Conservation (phyloP, 2,329 filamentous ascomycete genomes). For the Hansfordia pulvinata region DNA sequence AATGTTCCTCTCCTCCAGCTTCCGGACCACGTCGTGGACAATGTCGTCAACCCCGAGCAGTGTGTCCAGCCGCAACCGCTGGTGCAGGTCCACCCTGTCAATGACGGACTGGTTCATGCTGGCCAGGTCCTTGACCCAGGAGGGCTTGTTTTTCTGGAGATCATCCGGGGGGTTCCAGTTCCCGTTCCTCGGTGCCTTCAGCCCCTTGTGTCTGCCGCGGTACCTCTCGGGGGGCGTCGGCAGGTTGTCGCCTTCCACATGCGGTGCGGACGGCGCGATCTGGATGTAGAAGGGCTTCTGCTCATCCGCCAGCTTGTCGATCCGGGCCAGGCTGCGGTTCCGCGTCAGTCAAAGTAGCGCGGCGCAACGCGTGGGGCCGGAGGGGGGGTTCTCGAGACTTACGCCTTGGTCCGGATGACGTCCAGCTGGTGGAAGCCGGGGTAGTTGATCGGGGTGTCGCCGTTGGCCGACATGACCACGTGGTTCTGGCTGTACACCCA, state of each 20-base stretch:
- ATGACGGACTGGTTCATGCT: constrained; percentile 25
- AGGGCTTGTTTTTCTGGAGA: no score
- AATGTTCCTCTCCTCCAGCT: constrained; percentile 23
- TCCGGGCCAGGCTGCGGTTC: no score
- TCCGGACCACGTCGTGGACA: constrained; percentile 28
- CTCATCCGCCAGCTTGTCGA: constrained; percentile 29
- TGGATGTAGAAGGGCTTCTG: constrained; percentile 44
- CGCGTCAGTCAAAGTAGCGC: no score
- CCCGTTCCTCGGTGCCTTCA: no score
- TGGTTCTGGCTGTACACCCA: constrained; percentile 58
- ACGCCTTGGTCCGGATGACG: constrained; percentile 42
- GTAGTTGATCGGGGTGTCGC: constrained; percentile 24
- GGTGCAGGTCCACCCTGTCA: constrained; percentile 34
- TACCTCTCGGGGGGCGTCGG: no score
- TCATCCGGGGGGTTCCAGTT: no score
- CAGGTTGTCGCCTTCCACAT: no score
- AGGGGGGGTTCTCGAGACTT: no score
- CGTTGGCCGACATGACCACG: constrained; percentile 47
- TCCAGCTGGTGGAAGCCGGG: constrained; percentile 31
- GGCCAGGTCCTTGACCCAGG: constrained; percentile 26
- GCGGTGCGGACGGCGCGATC: constrained; percentile 44
- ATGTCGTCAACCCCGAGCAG: constrained; percentile 43
- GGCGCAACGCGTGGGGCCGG: no score
- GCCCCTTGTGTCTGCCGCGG: no score
- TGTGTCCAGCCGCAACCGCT: constrained; percentile 33